A percentile compares a stretch with the other conserved stretches of the same genome.
Conservation (phyloP, 1,284 basidiomycete species). For the Irpex sp. region DNA sequence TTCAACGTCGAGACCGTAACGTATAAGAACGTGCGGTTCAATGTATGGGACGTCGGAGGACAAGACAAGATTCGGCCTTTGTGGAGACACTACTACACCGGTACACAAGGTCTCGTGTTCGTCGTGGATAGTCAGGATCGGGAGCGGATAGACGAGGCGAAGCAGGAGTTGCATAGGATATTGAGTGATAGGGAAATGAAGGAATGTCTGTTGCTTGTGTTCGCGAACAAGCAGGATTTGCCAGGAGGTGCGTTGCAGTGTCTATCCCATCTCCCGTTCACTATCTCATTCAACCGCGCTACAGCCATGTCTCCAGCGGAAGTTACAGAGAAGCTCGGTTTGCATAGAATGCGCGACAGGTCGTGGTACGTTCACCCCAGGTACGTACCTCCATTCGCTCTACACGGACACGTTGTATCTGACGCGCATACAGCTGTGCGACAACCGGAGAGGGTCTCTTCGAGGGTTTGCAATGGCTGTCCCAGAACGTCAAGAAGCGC, state of each 20-base stretch:
- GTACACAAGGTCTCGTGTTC: constrained; percentile 99
- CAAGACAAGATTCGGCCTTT: constrained; percentile 98
- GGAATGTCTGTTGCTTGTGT: constrained; percentile 94
- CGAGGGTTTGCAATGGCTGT: constrained; percentile 95
- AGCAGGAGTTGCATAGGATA: constrained; percentile 95
- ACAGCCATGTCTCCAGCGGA: constrained; percentile 99
- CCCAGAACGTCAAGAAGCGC: constrained; percentile 92
- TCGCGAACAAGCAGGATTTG: constrained; percentile 99
- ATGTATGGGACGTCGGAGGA: constrained; percentile 99
- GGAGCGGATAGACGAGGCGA: constrained; percentile 95
- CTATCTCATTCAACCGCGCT: no score
- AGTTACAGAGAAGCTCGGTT: constrained; percentile 95
- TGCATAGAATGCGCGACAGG: constrained; percentile 94
- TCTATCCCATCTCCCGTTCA: background rate
- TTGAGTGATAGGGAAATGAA: constrained; percentile 98
- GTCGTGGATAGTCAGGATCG: constrained; percentile 89
- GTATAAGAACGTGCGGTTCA: constrained; percentile 99
- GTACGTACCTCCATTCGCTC: constrained; percentile 39
- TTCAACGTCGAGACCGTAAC: constrained; percentile 99
- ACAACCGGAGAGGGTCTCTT: constrained; percentile 94
- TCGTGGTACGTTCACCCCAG: constrained; percentile 99
- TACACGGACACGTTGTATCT: background rate
- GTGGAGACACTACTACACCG: constrained; percentile 98
- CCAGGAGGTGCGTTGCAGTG: constrained; percentile 73
- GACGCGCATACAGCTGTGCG: constrained; percentile 65